Percentiles rank a stretch among this genome's conserved stretches.
Evolutionary conservation across 2,329 filamentous ascomycete species (phyloP).

Genomic region (Ophiocordyceps australis): DNA sequence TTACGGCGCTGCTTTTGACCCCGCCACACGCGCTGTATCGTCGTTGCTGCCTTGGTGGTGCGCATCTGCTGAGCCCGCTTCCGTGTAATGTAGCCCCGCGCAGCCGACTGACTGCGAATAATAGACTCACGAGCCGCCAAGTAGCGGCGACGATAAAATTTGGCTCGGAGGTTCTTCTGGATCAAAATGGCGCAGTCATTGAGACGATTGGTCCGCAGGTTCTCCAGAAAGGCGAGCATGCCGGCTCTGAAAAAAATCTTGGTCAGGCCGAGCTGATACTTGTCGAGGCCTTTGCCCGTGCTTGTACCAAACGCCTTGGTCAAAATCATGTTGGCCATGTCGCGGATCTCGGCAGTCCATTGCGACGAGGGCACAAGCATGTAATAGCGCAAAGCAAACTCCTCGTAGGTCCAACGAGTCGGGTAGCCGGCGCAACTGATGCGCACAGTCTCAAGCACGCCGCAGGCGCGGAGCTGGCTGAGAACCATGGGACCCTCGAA

Average conservation of each 20-base stretch:
- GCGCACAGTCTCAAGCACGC: slow-evolving; percentile 94
- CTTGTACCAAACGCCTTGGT: slow-evolving; percentile 70
- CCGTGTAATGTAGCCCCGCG: slow-evolving; percentile 62
- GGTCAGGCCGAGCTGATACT: slow-evolving; percentile 91
- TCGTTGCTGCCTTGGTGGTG: slow-evolving; percentile 72
- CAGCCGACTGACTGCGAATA: slow-evolving; percentile 59
- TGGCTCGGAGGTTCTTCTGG: slow-evolving; percentile 91
- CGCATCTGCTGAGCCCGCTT: slow-evolving; percentile 64
- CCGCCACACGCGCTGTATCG: slow-evolving; percentile 89
- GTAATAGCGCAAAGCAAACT: slow-evolving; percentile 94
- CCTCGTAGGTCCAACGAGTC: slow-evolving; percentile 96
- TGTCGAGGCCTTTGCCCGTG: slow-evolving; percentile 61
- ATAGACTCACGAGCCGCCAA: slow-evolving; percentile 73
- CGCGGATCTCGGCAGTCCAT: slow-evolving; percentile 85
- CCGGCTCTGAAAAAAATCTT: slow-evolving; percentile 99
- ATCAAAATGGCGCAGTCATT: slow-evolving; percentile 95
- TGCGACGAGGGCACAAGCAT: slow-evolving; percentile 81
- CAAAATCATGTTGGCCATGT: slow-evolving; percentile 88
- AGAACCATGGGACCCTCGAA: slow-evolving; percentile 98
- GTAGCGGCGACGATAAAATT: slow-evolving; percentile 87
- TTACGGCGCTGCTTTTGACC: slow-evolving; percentile 76
- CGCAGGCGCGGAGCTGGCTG: slow-evolving; percentile 89
- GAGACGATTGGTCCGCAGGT: slow-evolving; percentile 72
- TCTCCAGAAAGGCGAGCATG: slow-evolving; percentile 96
- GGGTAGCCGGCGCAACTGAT: slow-evolving; percentile 97